Percentiles rank a stretch among this genome's conserved stretches.
Evolutionary conservation across 2,329 filamentous ascomycete genomes (phyloP).

Genomic region (Aspergillus latus): DNA sequence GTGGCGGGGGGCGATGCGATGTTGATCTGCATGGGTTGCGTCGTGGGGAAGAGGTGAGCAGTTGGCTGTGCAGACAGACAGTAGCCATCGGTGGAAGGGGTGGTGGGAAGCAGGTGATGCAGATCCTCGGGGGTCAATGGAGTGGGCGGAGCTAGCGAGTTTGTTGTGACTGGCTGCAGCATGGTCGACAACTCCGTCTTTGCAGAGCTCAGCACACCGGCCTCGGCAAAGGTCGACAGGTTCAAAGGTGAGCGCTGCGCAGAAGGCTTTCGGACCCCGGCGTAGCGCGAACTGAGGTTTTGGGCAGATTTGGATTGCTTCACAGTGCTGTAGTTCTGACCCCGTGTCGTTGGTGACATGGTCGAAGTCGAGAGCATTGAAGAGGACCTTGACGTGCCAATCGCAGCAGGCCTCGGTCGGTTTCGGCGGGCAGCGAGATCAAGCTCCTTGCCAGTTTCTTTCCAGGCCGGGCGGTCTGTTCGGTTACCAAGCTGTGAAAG

Average conservation of each 20-base stretch:
- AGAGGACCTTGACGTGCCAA: slow-evolving; percentile 43
- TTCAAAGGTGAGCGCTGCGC: slow-evolving; percentile 50
- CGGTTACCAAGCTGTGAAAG: slow-evolving; percentile 29
- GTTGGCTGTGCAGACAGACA: slow-evolving; percentile 37
- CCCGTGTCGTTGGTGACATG: slow-evolving; percentile 43
- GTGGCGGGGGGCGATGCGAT: slow-evolving; percentile 48
- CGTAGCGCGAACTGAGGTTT: slow-evolving; percentile 45
- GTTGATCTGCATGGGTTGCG: slow-evolving; percentile 43
- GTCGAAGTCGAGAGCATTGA: slow-evolving; percentile 41
- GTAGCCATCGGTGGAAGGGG: slow-evolving; percentile 41
- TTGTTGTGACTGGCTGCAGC: slow-evolving; percentile 36
- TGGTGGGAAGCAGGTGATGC: slow-evolving; percentile 42
- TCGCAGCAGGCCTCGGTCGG: slow-evolving; percentile 47
- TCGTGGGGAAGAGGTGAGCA: slow-evolving; percentile 37
- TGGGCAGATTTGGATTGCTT: slow-evolving; percentile 49
- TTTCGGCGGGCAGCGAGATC: slow-evolving; percentile 50
- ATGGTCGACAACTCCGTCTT: slow-evolving; percentile 36
- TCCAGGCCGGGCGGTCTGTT: slow-evolving; percentile 31
- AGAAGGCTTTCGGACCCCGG: slow-evolving; percentile 48
- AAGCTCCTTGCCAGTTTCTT: slow-evolving; percentile 41
- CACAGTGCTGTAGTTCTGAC: slow-evolving; percentile 36
- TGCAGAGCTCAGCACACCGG: slow-evolving; percentile 35
- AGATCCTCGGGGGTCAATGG: slow-evolving; percentile 46
- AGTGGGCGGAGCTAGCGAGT: slow-evolving; percentile 43
- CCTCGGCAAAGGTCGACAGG: slow-evolving; percentile 46